A percentile compares a stretch with the other conserved stretches of the same genome.
Conservation (phyloP, 352 stramenopile genomes). For the Globisporangium cystogenes region DNA sequence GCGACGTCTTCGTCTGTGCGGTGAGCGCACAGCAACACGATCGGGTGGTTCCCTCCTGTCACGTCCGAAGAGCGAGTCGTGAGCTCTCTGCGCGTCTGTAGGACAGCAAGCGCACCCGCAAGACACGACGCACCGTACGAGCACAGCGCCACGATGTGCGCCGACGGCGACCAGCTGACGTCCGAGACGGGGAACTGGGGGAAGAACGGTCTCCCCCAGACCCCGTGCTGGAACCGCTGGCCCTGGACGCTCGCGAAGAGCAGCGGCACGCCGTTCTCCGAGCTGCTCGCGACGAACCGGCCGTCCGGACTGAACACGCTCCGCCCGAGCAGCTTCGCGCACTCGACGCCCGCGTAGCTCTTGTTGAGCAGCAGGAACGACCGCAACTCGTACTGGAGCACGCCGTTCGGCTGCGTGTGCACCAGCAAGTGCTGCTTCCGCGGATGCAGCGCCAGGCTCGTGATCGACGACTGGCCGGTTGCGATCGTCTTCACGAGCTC, state of each 20-base stretch:
- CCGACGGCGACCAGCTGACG: conserved; percentile 51
- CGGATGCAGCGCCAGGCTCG: conserved; percentile 52
- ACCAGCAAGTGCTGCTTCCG: conserved; percentile 63
- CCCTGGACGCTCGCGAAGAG: conserved; percentile 54
- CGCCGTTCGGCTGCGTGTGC: conserved; percentile 45
- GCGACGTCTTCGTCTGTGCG: conserved; percentile 33
- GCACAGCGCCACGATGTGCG: conserved; percentile 58
- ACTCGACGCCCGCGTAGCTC: conserved; percentile 45
- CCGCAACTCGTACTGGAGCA: conserved; percentile 71
- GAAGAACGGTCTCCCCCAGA: conserved; percentile 63
- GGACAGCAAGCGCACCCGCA: neutral
- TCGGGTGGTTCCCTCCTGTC: conserved; percentile 45
- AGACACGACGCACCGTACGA: conserved; percentile 34
- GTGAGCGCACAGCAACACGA: conserved; percentile 55
- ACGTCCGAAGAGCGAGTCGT: conserved; percentile 1
- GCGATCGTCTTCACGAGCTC: conserved; percentile 45
- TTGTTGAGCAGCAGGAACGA: conserved; percentile 75
- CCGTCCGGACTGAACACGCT: conserved; percentile 62
- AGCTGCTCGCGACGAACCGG: conserved; percentile 50
- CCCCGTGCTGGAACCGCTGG: conserved; percentile 26
- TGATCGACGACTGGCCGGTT: conserved; percentile 44
- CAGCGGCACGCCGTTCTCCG: conserved; percentile 51
- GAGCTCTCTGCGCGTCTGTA: neutral
- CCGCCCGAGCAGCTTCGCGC: conserved; percentile 38
- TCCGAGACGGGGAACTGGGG: conserved; percentile 40